phyloP scores from a whole-genome alignment of 2,329 filamentous ascomycete genomes.

The Pezicula rhizophila region DNA sequence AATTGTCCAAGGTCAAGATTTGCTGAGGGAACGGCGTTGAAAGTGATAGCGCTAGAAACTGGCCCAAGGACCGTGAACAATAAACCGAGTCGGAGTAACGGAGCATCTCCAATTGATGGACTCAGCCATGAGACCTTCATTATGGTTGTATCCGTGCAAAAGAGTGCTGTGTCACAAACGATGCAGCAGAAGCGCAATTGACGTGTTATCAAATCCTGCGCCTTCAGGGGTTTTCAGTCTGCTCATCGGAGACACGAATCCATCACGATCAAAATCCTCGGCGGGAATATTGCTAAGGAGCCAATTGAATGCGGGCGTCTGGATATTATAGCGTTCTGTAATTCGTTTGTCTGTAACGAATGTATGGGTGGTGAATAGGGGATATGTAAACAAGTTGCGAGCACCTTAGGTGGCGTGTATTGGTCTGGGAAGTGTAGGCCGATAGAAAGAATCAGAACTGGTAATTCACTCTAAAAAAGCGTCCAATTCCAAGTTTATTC shows the following conservation, averaged over 20 bases:
- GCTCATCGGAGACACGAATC: neutral
- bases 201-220: neutral
- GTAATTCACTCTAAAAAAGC: too few relatives aligned
- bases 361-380: too few relatives aligned
- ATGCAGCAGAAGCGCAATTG: neutral
- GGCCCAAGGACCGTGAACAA: slow-evolving; percentile 31
- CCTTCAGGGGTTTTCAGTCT: neutral
- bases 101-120: slow-evolving; percentile 18
- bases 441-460: too few relatives aligned
- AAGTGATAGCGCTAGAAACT: slow-evolving; percentile 46
- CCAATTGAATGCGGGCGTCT: neutral
- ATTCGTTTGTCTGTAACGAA: too few relatives aligned
- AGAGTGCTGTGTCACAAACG: slow-evolving; percentile 4
- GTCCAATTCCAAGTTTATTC: too few relatives aligned
- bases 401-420: too few relatives aligned
- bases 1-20: slow-evolving; percentile 74
- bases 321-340: too few relatives aligned
- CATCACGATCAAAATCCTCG: neutral
- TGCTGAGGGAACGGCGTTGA: slow-evolving; percentile 57
- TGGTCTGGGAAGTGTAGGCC: too few relatives aligned
- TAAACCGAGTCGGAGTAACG: slow-evolving; percentile 34
- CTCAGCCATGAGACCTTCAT: slow-evolving; percentile 28
- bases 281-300: neutral
- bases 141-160: slow-evolving; percentile 13
- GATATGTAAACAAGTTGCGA: too few relatives aligned